A percentile compares a stretch with the other conserved stretches of the same genome.
These are phyloP conservation scores for Gossypium trilobum DNA, from an alignment of 441 rosid genomes.

Conservation along the genomic window DNA sequence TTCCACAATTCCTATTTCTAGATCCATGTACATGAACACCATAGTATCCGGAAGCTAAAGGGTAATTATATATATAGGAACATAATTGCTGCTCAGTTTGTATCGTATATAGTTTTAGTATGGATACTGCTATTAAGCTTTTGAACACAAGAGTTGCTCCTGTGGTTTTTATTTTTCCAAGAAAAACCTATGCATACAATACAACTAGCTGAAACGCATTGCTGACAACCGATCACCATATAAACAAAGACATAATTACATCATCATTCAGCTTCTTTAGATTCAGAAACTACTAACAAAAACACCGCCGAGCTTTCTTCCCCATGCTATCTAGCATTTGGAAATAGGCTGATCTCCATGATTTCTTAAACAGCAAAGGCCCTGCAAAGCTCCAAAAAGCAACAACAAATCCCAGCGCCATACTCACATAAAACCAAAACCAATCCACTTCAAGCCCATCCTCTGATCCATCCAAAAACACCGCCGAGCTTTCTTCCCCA, in stretches of 20 bases:
- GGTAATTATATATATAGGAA: neutral
- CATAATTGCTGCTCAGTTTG: neutral
- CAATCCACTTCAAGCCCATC: neutral
- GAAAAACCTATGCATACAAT: neutral
- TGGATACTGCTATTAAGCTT: neutral
- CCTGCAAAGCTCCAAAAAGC: neutral
- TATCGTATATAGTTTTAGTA: neutral
- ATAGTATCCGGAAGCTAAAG: neutral
- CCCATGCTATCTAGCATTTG: neutral
- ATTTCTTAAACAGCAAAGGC: slow-evolving; percentile 10
- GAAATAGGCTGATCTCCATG: slow-evolving; percentile 13
- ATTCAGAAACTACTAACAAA: neutral
- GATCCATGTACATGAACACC: neutral
- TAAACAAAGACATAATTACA: neutral
- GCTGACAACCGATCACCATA: neutral
- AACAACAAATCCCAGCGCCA: neutral
- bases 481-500: neutral
- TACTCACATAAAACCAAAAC: neutral
- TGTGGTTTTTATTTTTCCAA: neutral
- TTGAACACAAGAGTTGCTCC: neutral
- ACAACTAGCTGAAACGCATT: neutral
- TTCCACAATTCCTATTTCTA: neutral
- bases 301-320: neutral
- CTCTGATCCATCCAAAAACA: neutral
- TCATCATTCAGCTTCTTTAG: neutral